Evolutionary conservation across 2,329 filamentous ascomycete genomes (phyloP), one percentile per base, ranked within the genome.

Genomic region (Fusarium veterinarium): DNA sequence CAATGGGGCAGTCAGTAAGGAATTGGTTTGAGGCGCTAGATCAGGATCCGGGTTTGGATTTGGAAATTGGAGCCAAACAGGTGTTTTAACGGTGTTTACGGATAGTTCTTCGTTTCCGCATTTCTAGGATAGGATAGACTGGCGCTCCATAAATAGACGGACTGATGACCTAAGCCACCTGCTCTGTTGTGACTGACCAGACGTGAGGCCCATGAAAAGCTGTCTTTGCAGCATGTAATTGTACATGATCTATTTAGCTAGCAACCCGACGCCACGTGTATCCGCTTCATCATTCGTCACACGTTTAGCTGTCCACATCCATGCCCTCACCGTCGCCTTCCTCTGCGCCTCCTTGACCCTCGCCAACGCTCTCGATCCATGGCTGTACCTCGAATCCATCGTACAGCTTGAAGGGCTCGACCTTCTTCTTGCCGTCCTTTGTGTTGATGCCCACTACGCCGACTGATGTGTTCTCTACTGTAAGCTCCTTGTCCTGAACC

Each of bases 401-500:
- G 79, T 93, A 96, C 74, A 97, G 87, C 86, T 93, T 94, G 85
- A 98, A 98, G 72, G 90, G 89, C 87, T 98, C 93, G 37, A 92
- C 83, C 60, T 80, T 84, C 82, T 88, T 88, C 80, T 85, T 86
- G 60, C 85, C 85, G 11, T 84, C 84, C 41, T 71, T 71, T 68
- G 84, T 83, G 71, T 82, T 84, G 53, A 89, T 85, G 14, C 95
- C 95, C 28, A 95, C 93, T 69, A 98, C 87, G 41, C 93, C 95
- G 60, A 99, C 90, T 76, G 94, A 97, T 60, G 95, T 97, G 86
- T 99, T 99, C 82, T 98, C 96, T 44, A 98, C 90, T 61, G 95
- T 98, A 82, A 99, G 86, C 88, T 98, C 95, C 87, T 97, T 97
- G 84, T 99, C 96, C 89, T 98, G 95, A 64, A 93, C 93, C 81